Evolutionary conservation across 352 stramenopile genomes (phyloP), one percentile per base, ranked within the genome.

Genomic region (Pythium brachiatum): DNA sequence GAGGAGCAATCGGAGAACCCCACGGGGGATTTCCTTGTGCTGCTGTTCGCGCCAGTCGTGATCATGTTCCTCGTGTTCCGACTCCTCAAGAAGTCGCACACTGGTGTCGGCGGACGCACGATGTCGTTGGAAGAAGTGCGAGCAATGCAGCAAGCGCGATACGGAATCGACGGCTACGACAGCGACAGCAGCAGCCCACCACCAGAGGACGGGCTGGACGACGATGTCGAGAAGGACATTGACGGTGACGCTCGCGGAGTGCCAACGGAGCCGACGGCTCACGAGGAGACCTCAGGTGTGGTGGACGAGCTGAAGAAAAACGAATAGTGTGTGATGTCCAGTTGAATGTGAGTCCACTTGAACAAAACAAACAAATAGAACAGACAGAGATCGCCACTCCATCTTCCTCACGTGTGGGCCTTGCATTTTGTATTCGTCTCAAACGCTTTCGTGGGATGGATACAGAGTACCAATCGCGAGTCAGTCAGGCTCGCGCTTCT

Each of bases 1-100:
- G 73, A 87, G 38, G 74, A 94, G 65, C 78, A 94, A 51, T 77
- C 77, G 15, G 69, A 83, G 50, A 82, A 94, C 27, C 86, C 86
- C 23, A 89, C 78, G 5, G 81, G 72, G 12, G 47, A 81, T 27
- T 83, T 92, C 54, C 86, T 92, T 54, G 73, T 82, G 9, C 72
- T 69, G 27, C 63, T 89, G 38, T 87, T 94, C 48, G 66, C 78
- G 32, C 62, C 85, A n/a, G 48, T 91, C 16, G 64, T 83, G 12
- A 68, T 74, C 51, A 46, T 90, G 9, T 74, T 86, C 38, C 68
- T 89, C 63, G 67, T 66, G 54, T 78, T 79, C 46, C 75, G 79
- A 16, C 48, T 80, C 26, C 58, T 79, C 54, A 79, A 79, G 25
- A 73, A 81, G 57, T 65, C 79, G 29, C 75, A 78, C 12, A 71